These are phyloP conservation scores for Grigorovia yakushimaensis DNA, from an alignment of 805 yeast species.

Conservation along the genomic window DNA sequence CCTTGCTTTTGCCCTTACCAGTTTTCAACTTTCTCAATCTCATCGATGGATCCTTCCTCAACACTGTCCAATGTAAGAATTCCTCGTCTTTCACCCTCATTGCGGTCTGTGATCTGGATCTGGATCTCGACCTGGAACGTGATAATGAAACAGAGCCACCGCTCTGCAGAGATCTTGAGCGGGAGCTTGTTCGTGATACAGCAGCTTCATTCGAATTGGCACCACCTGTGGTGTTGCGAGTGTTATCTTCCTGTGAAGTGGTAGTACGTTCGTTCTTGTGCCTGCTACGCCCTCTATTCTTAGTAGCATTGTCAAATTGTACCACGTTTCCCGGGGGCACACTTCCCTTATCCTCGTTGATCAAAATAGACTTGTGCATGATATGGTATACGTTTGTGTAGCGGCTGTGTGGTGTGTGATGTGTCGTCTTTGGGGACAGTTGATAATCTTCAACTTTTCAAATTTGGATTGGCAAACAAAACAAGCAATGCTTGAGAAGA, in stretches of 20 bases:
- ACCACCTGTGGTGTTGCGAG: neutral
- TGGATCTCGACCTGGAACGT: conserved; percentile 4
- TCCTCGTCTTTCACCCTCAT: conserved; percentile 25
- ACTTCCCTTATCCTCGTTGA: neutral
- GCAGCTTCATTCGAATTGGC: neutral
- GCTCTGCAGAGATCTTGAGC: conserved; percentile 2
- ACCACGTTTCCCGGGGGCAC: neutral
- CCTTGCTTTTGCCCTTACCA: conserved; percentile 5
- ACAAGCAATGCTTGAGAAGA: neutral
- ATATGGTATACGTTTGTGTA: too few species aligned
- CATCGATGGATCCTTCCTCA: conserved; percentile 67
- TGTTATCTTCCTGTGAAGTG: neutral
- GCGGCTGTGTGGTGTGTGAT: too few species aligned
- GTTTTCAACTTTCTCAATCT: conserved; percentile 30
- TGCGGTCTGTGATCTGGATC: conserved; percentile 23
- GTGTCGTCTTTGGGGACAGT: too few species aligned
- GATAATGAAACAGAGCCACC: conserved; percentile 9
- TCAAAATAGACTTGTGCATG: neutral
- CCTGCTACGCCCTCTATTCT: neutral
- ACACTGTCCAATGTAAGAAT: conserved; percentile 52
- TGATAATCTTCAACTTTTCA: too few species aligned
- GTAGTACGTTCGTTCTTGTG: neutral
- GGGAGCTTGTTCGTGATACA: conserved; percentile 2
- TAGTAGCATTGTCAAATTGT: neutral
- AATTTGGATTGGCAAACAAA: neutral